Evolutionary conservation across 805 yeast species (phyloP), one percentile per base, ranked within the genome.

Genomic region (Lachancea cidri): DNA sequence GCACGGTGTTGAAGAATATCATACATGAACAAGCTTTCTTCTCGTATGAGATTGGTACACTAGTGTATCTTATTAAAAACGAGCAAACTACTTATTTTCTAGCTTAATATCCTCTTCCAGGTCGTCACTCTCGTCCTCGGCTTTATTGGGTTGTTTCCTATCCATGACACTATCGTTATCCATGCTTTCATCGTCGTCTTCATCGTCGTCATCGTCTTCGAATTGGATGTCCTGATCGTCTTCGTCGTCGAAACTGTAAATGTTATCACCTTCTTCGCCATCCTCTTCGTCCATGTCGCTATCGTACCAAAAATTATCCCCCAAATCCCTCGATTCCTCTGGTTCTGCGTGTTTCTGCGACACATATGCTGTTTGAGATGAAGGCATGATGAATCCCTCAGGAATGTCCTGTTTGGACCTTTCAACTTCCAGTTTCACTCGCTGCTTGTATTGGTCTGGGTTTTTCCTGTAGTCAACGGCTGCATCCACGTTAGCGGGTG

Each of bases 401-500:
- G 98, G 98, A 36, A 89, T 87, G 62, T 87, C 93, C 43, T 76
- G 76, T 58, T 83, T 84, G 31, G 95, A 83, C 53, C 83, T 72
- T 58, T 82, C 87, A 22, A 88, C 96, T 55, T 87, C 95, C 54
- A 81, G 77, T 46, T 76, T 72, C 4, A 88, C 95, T 57, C 78
- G 77, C 55, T 74, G 79, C 60, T 77, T 77, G 67, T 87, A 91
- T 35, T 76, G 80, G 18, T 81, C 86, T 20, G 82, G 81, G 62
- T 83, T 77, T 55, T 85, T 86, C 55, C 95, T 74, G 76, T 86
- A 88, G 53, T 84, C 86, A 33, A 88, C 87, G 15, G 95, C 85
- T 14, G 98, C 98, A 63, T 91, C 98, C 38, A 91, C 89, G 63
- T 91, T 91, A 4, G 98, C 98, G 5, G 98, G 97, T 1, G 96